Evolutionary conservation across 2,329 filamentous ascomycete genomes (phyloP), one percentile per base, ranked within the genome.

Genomic region (Diplodia seriata): DNA sequence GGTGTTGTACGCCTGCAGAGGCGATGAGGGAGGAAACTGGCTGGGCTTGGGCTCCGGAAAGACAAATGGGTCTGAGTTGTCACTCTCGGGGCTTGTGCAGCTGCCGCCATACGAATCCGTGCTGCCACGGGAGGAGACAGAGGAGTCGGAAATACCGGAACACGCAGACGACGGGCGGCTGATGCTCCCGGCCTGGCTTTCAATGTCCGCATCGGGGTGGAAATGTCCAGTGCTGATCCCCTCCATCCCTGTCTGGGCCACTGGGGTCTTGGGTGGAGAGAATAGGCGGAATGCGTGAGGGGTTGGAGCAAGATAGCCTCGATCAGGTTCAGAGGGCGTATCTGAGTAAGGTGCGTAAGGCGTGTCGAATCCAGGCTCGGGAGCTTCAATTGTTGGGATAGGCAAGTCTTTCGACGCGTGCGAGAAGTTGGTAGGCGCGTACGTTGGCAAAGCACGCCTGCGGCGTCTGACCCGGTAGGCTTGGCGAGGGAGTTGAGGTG

Each of bases 141-240:
- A 90, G 0, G 88, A 90, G 73, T 90, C 85, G 2, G 87, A 89
- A 54, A 85, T 81, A 67, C 84, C 82, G 2, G 87, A 89, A 72
- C 84, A 85, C 4, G 85, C 82, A 3, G 88, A 89, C 7, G 82
- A 81, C 4, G 87, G 85, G 53, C 88, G 83, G 72, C 81, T 80
- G 61, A 87, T 83, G 26, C 78, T 76, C 59, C 83, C 79, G 36
- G 80, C 82, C 50, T 73, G 75, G 61, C 70, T 71, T 71, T 71
- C 75, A 15, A 76, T 73, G 18, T 77, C 74, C n/a, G 74, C 70
- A 29, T 77, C 78, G 79, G 50, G 74, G 70, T 38, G 74, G 74
- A 11, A 72, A 67, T 31, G 68, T 71, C 43, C 76, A 74, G 65
- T 75, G 77, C 47, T n/a, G 26, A 57, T 72, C 68, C 66, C 68